Conservation (phyloP, 1,284 basidiomycete genomes). For the Malassezia japonica region DNA sequence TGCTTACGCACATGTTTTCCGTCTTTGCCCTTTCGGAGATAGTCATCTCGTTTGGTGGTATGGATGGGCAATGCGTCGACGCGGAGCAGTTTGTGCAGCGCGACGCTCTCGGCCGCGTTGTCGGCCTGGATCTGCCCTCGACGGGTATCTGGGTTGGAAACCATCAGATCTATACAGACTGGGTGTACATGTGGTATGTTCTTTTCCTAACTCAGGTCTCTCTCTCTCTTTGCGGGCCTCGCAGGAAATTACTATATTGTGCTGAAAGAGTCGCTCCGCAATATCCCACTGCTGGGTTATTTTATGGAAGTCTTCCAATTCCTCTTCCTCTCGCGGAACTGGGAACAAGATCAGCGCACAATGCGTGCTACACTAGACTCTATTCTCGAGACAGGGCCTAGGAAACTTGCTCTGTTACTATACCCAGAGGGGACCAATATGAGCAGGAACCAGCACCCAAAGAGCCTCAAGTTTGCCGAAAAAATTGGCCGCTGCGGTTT, state of each 20-base stretch:
- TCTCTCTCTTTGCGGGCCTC: neutral
- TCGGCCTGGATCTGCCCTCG: neutral
- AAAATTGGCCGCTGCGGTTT: neutral
- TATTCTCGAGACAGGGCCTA: neutral
- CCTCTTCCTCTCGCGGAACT: slow-evolving; percentile 1
- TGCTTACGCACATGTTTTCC: neutral
- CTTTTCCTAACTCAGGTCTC: neutral
- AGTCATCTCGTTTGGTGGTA: neutral
- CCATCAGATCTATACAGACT: slow-evolving; percentile 10
- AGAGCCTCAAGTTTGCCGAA: neutral
- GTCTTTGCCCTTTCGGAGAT: neutral
- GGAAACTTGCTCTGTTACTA: neutral
- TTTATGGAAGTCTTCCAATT: neutral
- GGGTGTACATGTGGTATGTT: slow-evolving; percentile 9
- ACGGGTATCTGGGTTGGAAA: slow-evolving; percentile 2
- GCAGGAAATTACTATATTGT: neutral
- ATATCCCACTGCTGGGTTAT: neutral
- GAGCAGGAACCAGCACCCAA: neutral
- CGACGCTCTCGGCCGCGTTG: neutral
- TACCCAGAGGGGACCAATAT: slow-evolving; percentile 6
- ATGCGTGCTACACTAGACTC: neutral
- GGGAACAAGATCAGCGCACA: neutral
- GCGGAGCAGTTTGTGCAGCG: neutral
- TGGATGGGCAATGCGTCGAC: neutral
- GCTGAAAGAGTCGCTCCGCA: neutral